Evolutionary conservation across 306 rosid species (phyloP).

Genomic region (Neltuma alba): DNA sequence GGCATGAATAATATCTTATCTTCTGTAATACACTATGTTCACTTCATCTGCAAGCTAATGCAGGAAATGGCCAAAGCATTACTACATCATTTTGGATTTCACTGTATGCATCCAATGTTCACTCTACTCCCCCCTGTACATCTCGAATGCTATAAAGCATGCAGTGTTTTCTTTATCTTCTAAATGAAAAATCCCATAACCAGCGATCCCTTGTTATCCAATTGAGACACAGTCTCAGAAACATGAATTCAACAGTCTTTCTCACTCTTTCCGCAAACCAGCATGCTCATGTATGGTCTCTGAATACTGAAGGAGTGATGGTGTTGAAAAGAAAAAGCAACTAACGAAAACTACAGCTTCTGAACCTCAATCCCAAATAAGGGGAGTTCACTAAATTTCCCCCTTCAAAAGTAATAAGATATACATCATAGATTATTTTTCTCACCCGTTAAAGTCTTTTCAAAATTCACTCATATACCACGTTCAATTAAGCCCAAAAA

Average conservation of each 20-base stretch:
- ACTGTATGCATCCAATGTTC: not conserved
- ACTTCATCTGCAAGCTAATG: not conserved
- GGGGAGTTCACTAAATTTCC: not conserved
- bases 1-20: not conserved
- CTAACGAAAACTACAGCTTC: constrained; percentile 13
- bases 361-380: not conserved
- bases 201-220: not conserved
- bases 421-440: not conserved
- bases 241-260: constrained; percentile 11
- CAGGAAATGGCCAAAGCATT: not conserved
- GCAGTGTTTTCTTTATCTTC: constrained; percentile 7
- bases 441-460: not conserved
- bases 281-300: not conserved
- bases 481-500: not conserved
- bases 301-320: not conserved
- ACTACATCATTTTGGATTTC: not conserved
- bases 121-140: not conserved
- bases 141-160: not conserved
- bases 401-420: constrained; percentile 12
- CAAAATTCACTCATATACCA: constrained; percentile 7
- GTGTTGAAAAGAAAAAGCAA: not conserved
- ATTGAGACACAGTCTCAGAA: constrained; percentile 4
- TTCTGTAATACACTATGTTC: not conserved
- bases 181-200: constrained; percentile 19
- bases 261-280: constrained; percentile 6